Conservation (phyloP, 371 early-diverging fungal genomes). For the Apophysomyces elegans region DNA sequence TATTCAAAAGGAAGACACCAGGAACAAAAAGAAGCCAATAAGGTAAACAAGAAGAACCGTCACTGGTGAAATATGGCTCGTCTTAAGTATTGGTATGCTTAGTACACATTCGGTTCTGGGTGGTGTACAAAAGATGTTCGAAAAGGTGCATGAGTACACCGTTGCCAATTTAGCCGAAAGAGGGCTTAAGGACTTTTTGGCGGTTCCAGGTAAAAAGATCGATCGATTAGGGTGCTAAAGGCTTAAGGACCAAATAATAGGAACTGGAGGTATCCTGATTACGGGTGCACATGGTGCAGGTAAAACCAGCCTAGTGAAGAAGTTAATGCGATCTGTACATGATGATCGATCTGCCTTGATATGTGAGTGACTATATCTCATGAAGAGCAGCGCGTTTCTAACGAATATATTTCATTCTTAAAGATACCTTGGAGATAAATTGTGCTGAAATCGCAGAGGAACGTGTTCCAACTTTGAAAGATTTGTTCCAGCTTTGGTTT, state of each 20-base stretch:
- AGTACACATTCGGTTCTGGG: constrained; percentile 36
- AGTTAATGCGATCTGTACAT: constrained; percentile 47
- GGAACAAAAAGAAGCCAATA: constrained; percentile 14
- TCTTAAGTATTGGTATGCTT: not conserved
- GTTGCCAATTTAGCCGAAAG: constrained; percentile 55
- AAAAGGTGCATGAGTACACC: constrained; percentile 56
- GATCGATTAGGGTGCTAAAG: not conserved
- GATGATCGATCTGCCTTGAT: constrained; percentile 51
- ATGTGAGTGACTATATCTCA: constrained; percentile 46
- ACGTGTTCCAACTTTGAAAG: constrained; percentile 65
- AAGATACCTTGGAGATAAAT: constrained; percentile 59
- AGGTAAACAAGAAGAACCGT: not conserved
- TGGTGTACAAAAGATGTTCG: constrained; percentile 49
- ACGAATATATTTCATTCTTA: not conserved
- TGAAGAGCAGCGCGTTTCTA: too few species aligned
- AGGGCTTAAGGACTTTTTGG: constrained; percentile 49
- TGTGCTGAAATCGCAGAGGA: constrained; percentile 72
- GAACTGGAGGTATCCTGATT: constrained; percentile 75
- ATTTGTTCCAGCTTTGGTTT: constrained; percentile 66
- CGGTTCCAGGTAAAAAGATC: constrained; percentile 46
- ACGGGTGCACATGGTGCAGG: constrained; percentile 89
- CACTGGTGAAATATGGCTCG: not conserved
- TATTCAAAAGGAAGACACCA: constrained; percentile 19
- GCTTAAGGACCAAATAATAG: constrained; percentile 24
- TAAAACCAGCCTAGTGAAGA: constrained; percentile 73